phyloP scores from a whole-genome alignment of 2,329 filamentous ascomycete genomes.

The Exophiala sp. region DNA sequence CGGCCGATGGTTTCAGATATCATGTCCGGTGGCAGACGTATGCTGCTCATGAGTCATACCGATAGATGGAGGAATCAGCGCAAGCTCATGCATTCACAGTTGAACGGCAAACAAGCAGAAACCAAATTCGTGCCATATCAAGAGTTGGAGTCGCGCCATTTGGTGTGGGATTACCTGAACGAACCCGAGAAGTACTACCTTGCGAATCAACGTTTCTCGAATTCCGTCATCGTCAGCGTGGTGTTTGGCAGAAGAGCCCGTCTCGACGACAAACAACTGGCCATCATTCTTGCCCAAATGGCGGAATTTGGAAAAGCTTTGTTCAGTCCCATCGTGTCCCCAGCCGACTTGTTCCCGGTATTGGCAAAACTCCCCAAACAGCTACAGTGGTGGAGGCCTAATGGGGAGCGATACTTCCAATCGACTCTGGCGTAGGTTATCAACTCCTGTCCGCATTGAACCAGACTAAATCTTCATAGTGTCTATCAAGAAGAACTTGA shows the following conservation, averaged over 20 bases:
- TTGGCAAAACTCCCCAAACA: slow-evolving; percentile 31
- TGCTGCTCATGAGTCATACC: neutral
- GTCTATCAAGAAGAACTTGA: neutral
- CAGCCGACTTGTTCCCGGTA: slow-evolving; percentile 39
- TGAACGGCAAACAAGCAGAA: too few relatives aligned
- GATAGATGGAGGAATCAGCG: neutral
- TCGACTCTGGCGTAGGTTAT: neutral
- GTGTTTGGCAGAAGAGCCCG: too few relatives aligned
- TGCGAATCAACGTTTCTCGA: too few relatives aligned
- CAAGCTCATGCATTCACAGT: too few relatives aligned
- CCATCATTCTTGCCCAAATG: slow-evolving; percentile 36
- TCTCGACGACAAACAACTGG: neutral
- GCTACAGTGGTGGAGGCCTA: slow-evolving; percentile 5
- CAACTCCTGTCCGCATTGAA: neutral
- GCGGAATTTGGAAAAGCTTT: slow-evolving; percentile 16
- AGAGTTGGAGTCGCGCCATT: too few relatives aligned
- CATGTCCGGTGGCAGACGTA: neutral
- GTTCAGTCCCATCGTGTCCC: neutral
- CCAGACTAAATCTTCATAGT: neutral
- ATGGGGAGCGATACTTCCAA: slow-evolving; percentile 1
- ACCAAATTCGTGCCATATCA: too few relatives aligned
- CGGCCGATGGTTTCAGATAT: neutral
- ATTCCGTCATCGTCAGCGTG: too few relatives aligned
- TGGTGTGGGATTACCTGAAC: too few relatives aligned
- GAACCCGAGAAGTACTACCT: too few relatives aligned